Conservation (phyloP, 805 yeast genomes). For the Metschnikowia arizonensis region DNA sequence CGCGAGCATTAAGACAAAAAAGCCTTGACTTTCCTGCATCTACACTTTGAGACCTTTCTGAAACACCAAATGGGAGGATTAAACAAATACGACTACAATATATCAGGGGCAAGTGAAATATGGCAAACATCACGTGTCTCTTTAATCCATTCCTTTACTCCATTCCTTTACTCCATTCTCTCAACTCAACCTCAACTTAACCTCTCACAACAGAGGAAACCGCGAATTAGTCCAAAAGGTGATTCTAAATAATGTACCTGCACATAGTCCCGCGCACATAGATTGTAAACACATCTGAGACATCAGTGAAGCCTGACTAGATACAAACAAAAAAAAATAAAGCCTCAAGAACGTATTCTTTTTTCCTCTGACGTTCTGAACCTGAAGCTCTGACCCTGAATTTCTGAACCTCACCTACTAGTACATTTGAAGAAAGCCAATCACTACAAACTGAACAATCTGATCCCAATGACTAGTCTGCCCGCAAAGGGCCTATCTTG, state of each 20-base stretch:
- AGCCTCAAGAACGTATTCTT: neutral
- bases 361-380: too few relatives aligned
- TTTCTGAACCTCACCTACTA: too few relatives aligned
- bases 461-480: neutral
- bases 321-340: neutral
- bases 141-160: too few relatives aligned
- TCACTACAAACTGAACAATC: neutral
- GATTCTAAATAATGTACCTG: neutral
- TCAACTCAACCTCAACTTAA: neutral
- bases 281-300: conserved; percentile 6
- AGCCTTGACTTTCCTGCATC: too few relatives aligned
- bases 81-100: neutral
- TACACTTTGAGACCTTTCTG: too few relatives aligned
- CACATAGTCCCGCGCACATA: conserved; percentile 1
- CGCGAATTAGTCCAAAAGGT: neutral
- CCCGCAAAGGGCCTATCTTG: conserved; percentile 5
- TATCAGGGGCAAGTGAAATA: too few relatives aligned
- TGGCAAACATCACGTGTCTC: too few relatives aligned
- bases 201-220: neutral
- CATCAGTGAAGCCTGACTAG: neutral
- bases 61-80: neutral
- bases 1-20: neutral
- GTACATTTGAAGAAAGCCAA: neutral
- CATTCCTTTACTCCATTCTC: too few relatives aligned
- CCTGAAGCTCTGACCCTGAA: too few relatives aligned